Percentiles rank a stretch among this genome's conserved stretches.
Evolutionary conservation across 148 eudicot genomes (phyloP).

Genomic region (Heliamphora exappendiculata): DNA sequence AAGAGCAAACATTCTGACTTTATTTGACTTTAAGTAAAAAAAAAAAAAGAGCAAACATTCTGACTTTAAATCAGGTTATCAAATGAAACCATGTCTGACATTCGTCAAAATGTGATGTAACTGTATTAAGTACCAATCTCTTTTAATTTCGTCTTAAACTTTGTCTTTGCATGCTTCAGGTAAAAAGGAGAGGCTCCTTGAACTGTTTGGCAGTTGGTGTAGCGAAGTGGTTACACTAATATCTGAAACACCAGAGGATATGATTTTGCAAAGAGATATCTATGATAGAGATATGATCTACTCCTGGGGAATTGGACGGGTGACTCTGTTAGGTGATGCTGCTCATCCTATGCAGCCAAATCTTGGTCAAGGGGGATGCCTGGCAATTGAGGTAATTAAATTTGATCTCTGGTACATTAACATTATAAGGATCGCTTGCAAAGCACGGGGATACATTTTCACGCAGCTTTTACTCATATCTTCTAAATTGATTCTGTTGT

Average conservation of each 20-base stretch:
- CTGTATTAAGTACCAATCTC: no score
- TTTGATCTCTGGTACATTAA: not conserved
- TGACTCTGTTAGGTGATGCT: conserved; percentile 27
- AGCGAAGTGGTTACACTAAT: conserved; percentile 14
- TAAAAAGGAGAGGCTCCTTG: conserved; percentile 18
- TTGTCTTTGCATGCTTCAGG: conserved; percentile 9
- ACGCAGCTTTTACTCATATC: not conserved
- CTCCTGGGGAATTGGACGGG: conserved; percentile 24
- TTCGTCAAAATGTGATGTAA: not conserved
- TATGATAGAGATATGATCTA: conserved; percentile 19
- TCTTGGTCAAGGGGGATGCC: conserved; percentile 34
- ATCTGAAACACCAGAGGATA: conserved; percentile 8
- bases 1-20: no score
- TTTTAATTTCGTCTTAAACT: not conserved
- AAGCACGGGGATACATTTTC: not conserved
- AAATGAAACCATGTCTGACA: not conserved
- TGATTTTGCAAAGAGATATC: conserved; percentile 19
- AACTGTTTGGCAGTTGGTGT: conserved; percentile 27
- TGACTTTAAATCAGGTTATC: no score
- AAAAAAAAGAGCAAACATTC: no score
- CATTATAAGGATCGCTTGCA: not conserved
- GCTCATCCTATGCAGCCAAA: conserved; percentile 33
- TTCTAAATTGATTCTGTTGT: not conserved
- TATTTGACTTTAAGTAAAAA: no score
- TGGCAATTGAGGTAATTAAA: conserved; percentile 31